Evolutionary conservation across 257 asterid genomes (phyloP).

Genomic region (Voacanga thouarsii): DNA sequence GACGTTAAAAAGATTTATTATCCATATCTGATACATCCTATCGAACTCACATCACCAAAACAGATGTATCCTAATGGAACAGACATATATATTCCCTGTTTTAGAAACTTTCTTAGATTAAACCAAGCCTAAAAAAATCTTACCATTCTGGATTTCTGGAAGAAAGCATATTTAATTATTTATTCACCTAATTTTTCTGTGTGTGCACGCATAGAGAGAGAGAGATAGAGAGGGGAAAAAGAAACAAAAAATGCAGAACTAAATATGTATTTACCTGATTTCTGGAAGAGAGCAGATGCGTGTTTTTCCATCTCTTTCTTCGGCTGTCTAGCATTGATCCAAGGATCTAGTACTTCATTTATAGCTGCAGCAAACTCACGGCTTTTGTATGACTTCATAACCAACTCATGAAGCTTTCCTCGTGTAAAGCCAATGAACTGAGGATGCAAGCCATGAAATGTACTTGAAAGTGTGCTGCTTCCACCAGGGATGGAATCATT

Average conservation of each 20-base stretch:
- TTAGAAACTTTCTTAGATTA: neutral
- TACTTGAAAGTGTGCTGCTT: constrained; percentile 30
- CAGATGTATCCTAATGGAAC: neutral
- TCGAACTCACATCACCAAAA: neutral
- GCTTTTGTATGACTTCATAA: constrained; percentile 95
- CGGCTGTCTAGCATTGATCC: constrained; percentile 89
- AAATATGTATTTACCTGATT: constrained; percentile 45
- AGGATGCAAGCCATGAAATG: constrained; percentile 77
- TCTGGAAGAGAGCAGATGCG: constrained; percentile 27
- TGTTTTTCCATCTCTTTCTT: constrained; percentile 78
- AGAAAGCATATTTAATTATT: neutral
- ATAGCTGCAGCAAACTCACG: constrained; percentile 98
- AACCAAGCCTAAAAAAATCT: neutral
- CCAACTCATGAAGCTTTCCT: constrained; percentile 95
- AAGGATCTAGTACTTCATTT: constrained; percentile 96
- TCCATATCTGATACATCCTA: neutral
- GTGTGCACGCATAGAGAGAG: too few species aligned
- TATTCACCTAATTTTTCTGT: neutral
- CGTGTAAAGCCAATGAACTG: constrained; percentile 92
- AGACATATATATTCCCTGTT: neutral
- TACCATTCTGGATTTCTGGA: neutral
- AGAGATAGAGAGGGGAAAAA: too few species aligned
- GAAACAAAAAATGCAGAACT: neutral
- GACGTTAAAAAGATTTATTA: neutral
- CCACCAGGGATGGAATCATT: constrained; percentile 25